phyloP scores from a whole-genome alignment of 2,329 filamentous ascomycete genomes.

The Alternaria angustiovoidea region DNA sequence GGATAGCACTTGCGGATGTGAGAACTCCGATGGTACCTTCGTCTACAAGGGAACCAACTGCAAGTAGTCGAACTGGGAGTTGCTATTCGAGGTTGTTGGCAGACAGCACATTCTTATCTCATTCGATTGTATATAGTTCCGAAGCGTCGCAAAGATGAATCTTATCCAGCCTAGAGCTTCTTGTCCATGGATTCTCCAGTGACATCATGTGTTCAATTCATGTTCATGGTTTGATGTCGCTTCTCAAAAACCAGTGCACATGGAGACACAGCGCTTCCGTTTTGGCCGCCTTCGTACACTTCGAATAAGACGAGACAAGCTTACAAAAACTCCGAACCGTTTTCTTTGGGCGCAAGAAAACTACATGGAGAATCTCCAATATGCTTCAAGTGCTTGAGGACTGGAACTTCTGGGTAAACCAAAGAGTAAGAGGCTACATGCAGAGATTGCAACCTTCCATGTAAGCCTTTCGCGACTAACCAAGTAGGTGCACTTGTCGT shows the following conservation, averaged over 20 bases:
- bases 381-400: not conserved
- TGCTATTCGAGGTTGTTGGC: not conserved
- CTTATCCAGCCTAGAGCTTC: not conserved
- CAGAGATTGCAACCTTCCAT: too few relatives aligned
- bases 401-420: not conserved
- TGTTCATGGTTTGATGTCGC: not conserved
- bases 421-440: not conserved
- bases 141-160: not conserved
- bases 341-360: not conserved
- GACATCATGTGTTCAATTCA: not conserved
- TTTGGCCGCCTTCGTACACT: not conserved
- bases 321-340: not conserved
- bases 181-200: too few relatives aligned
- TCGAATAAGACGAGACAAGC: not conserved
- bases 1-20: constrained; percentile 34
- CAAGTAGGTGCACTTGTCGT: too few relatives aligned
- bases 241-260: not conserved
- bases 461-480: too few relatives aligned
- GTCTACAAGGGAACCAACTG: constrained; percentile 24
- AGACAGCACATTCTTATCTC: not conserved
- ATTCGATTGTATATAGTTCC: not conserved
- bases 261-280: not conserved
- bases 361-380: not conserved
- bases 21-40: constrained; percentile 38
- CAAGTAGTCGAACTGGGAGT: not conserved